Base-by-base conservation (phyloP, 129 eudicot genomes). In the Flaveria ramosissima region DNA sequence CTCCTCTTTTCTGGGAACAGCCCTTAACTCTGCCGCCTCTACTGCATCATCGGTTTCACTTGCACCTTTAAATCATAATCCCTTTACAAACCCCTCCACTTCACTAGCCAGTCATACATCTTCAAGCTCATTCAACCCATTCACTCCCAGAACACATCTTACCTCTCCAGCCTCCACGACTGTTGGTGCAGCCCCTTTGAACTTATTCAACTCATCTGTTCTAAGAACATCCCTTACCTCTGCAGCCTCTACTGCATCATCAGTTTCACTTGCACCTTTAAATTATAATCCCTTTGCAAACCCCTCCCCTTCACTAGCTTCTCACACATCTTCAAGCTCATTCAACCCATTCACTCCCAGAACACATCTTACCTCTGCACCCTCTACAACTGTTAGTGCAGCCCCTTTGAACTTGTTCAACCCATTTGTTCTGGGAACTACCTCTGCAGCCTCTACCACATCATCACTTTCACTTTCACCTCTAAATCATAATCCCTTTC, bases 71-170 rank as follows among this genome's bases (percentile, higher is more conserved):
- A 71, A 36, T 47, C 57, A 41, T 14, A 73, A 48, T 65, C 66
- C 68, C 24, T 64, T 20, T 52, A 27, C 67, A 48, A 71, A 45
- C 67, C 41, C 61, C 67, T 72, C n/a, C 67, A 79, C 72, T 48
- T 79, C 65, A 62, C 57, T 6, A 26, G 3, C 79, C 72, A 47
- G 64, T 48, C 72, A 24, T 27, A 16, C 11, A 50, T 53, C 68
- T 39, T 42, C 66, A 23, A 77, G 56, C 47, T 41, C 68, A 42
- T 23, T 68, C 32, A 68, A 53, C 27, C 75, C 56, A 24, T 77
- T 77, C 52, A 30, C 32, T 16, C 30, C 68, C 3, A 39, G 7
- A 15, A 52, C 68, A 39, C 24, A 13, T 23, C 20, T 39, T 20
- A 17, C 19, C 41, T 19, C 39, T 56, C 42, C 70, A 21, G 32